These are phyloP conservation scores for Warburgia ugandensis DNA, from an alignment of 164 flowering plant species.

Conservation along the genomic window DNA sequence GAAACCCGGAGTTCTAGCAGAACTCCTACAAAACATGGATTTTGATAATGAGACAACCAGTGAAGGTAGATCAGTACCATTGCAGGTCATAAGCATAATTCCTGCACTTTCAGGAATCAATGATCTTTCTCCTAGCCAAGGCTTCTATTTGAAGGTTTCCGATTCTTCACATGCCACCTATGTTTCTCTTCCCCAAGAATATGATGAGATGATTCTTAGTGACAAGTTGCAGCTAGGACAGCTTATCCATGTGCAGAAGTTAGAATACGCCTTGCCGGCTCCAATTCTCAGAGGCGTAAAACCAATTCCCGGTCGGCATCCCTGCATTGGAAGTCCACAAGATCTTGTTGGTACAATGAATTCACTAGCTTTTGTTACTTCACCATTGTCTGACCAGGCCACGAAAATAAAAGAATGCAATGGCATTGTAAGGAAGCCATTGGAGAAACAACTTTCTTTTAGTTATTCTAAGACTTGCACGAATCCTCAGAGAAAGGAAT, in stretches of 20 bases:
- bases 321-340: constrained; percentile 42
- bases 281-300: constrained; percentile 47
- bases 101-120: constrained; percentile 50
- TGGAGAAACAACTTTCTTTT: constrained; percentile 15
- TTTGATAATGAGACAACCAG: constrained; percentile 11
- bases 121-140: constrained; percentile 65
- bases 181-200: constrained; percentile 48
- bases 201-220: constrained; percentile 45
- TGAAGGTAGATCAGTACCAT: constrained; percentile 23
- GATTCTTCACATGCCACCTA: constrained; percentile 56
- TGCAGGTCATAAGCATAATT: constrained; percentile 59
- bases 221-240: constrained; percentile 63
- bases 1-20: constrained; percentile 46
- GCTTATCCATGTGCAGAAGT: constrained; percentile 37
- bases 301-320: constrained; percentile 50
- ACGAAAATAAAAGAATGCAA: constrained; percentile 12
- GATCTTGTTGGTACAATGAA: constrained; percentile 27
- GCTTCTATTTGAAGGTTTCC: constrained; percentile 63
- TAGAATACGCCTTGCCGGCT: constrained; percentile 47
- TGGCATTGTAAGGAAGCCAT: constrained; percentile 7
- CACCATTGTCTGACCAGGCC: constrained; percentile 3
- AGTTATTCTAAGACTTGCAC: constrained; percentile 30
- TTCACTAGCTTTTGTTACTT: constrained; percentile 11
- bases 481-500: not conserved
- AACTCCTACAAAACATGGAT: constrained; percentile 45